Base-by-base conservation (phyloP, 1,284 basidiomycete species). In the Grifola frondosa region DNA sequence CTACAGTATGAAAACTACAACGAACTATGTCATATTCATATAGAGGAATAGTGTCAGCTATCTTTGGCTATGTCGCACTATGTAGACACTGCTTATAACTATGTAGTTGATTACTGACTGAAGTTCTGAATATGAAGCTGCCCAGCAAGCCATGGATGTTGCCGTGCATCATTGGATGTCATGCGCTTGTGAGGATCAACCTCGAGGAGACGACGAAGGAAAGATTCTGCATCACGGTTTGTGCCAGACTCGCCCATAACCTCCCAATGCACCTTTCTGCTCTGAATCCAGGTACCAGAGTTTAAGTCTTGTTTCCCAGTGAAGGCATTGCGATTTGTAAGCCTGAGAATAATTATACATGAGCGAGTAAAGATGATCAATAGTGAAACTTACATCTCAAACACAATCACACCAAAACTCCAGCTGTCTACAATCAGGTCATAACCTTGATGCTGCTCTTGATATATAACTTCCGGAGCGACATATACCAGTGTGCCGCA, bases 401-500 rank as follows among this genome's bases (percentile, higher is more conserved):
- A 95, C 1, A 94, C 77, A 42, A 95, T 93, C 16, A 93, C 89
- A 5, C 92, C 92, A 15, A 91, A 78, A 35, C 89, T 91, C 91
- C 91, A 96, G 49, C 87, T 90, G 60, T 96, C 92, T 35, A 95
- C 92, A n/a, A 84, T 68, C 44, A 83, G 78, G 56, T 84, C 77
- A 59, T 95, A 95, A 1, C 90, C 89, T 31, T 77, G 69, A 13
- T 75, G 67, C 8, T 72, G 62, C n/a, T n/a, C 10, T 52, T 87
- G 84, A 57, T 77, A 73, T 15, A 95, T 84, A 25, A 96, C 89
- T 60, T 92, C 88, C 2, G 88, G 88, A 1, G 88, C 88, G 6
- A 91, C 75, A 58, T 91, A 91, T 42, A 75, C 78, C 0, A 88
- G 88, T 0, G 88, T 91, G 13, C 88, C 88, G 55, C 88, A 91